Percentiles rank a stretch among this genome's conserved stretches.
These are phyloP conservation scores for Sphagnum contortum DNA, from an alignment of 225 moss, liverwort and hornwort species.

Conservation along the genomic window DNA sequence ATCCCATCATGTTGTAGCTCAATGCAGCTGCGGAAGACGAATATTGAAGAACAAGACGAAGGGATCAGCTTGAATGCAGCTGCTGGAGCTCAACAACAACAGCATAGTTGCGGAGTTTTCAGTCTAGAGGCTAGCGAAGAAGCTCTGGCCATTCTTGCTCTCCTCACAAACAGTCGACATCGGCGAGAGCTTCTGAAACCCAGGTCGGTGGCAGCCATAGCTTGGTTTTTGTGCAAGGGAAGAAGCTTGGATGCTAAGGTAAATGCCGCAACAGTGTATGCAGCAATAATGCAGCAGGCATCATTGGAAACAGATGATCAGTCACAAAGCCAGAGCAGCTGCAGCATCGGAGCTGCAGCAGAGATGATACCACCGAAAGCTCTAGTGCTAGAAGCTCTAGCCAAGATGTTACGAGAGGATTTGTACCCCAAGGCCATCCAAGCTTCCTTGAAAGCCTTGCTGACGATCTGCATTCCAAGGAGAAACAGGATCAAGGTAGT, in stretches of 20 bases:
- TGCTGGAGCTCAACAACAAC: background rate
- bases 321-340: conserved; percentile 3
- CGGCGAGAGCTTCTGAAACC: conserved; percentile 9
- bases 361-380: conserved; percentile 16
- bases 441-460: conserved; percentile 56
- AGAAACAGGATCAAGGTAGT: conserved; percentile 56
- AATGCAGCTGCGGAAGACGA: too few species aligned
- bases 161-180: conserved; percentile 2
- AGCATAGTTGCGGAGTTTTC: too few species aligned
- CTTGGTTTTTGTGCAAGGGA: conserved; percentile 51
- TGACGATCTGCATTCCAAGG: conserved; percentile 52
- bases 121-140: conserved; percentile 44
- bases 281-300: conserved; percentile 18
- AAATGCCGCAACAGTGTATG: conserved; percentile 49
- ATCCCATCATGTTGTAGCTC: too few species aligned
- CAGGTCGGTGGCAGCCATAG: conserved; percentile 25
- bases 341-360: conserved; percentile 9
- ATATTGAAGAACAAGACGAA: background rate
- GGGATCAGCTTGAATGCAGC: background rate
- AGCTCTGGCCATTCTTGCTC: conserved; percentile 58
- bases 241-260: conserved; percentile 59
- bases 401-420: conserved; percentile 67
- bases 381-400: conserved; percentile 33
- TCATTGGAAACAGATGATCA: conserved; percentile 27
- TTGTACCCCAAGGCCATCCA: conserved; percentile 56